Evolutionary conservation across 768 basidiomycete genomes (phyloP), one percentile per base, ranked within the genome.

Genomic region (Asterophora parasitica): DNA sequence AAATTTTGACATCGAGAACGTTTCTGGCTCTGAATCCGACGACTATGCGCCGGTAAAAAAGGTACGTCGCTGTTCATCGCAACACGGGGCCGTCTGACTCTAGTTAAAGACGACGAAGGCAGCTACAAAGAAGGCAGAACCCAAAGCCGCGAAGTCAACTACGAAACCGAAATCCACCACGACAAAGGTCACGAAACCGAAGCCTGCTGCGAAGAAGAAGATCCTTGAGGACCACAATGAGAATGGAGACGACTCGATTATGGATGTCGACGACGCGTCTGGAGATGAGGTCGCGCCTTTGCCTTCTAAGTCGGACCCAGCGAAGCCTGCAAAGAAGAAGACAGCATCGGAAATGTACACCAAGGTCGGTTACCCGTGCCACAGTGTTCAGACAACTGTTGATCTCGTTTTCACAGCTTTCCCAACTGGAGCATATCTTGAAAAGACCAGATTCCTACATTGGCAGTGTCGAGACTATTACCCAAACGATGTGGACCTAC

Each of bases 391-490:
- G 4, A 13, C 12, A 7, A 37, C 42, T 31, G 30, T 17, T 46
- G 49, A 43, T 48, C 33, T 13, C 17, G 36, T 48, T 36, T 38
- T 28, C 46, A 16, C 56, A 99, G 95, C 79, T 98, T 41, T 82
- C 91, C 1, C 94, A 92, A 83, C 73, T 95, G 26, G 93, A 99
- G 62, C 96, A 98, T 58, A 90, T 92, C 61, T 71, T 97, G 58
- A 83, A 86, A 65, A 86, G 92, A 28, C 92, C 92, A 0, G 92
- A 95, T 65, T 88, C 90, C 0, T 99, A 98, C 67, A 97, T 99
- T 51, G 96, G 96, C 13, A 96, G 92, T 49, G 85, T 97, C 3
- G 95, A 98, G 65, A 83, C 82, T 0, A 76, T 92, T 46, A 87
- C 82, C 0, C 88, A 94, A 62, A 57, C 68, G 20, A 92, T 98